These are phyloP conservation scores for Diutina catenulata DNA, from an alignment of 1,139 yeast species.

Conservation along the genomic window DNA sequence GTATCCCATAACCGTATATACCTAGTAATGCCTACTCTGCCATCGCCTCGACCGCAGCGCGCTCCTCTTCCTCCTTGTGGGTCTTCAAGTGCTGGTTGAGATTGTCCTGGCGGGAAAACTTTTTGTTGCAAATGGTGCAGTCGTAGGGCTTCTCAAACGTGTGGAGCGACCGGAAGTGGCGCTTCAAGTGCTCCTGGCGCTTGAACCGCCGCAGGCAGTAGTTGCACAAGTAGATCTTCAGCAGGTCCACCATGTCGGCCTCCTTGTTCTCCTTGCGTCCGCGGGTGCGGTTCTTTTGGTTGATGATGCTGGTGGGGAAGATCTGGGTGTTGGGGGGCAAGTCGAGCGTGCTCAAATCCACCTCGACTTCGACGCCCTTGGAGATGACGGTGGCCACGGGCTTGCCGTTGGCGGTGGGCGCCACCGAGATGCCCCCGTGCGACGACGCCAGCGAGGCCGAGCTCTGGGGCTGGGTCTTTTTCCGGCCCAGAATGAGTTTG, in stretches of 20 bases:
- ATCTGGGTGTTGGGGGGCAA: conserved; percentile 31
- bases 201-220: conserved; percentile 54
- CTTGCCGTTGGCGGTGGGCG: conserved; percentile 6
- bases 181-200: conserved; percentile 68
- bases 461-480: conserved; percentile 7
- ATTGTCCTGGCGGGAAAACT: conserved; percentile 67
- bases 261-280: conserved; percentile 38
- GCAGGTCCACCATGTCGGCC: conserved; percentile 30
- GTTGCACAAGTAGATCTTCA: conserved; percentile 32
- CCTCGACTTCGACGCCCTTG: conserved; percentile 29
- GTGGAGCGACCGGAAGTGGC: conserved; percentile 65
- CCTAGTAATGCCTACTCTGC: too few relatives aligned
- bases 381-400: conserved; percentile 8
- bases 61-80: conserved; percentile 20
- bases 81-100: conserved; percentile 66
- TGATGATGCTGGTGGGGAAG: conserved; percentile 18
- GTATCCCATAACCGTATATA: too few relatives aligned
- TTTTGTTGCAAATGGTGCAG: conserved; percentile 60
- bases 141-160: conserved; percentile 67
- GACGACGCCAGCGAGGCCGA: background rate
- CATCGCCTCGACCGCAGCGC: too few relatives aligned
- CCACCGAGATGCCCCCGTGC: background rate
- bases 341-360: conserved; percentile 29
- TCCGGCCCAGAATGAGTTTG: conserved; percentile 20
- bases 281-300: conserved; percentile 26